A percentile compares a stretch with the other conserved stretches of the same genome.
Conservation (phyloP, 139 green algal genomes). For the Gonium pectorale region DNA sequence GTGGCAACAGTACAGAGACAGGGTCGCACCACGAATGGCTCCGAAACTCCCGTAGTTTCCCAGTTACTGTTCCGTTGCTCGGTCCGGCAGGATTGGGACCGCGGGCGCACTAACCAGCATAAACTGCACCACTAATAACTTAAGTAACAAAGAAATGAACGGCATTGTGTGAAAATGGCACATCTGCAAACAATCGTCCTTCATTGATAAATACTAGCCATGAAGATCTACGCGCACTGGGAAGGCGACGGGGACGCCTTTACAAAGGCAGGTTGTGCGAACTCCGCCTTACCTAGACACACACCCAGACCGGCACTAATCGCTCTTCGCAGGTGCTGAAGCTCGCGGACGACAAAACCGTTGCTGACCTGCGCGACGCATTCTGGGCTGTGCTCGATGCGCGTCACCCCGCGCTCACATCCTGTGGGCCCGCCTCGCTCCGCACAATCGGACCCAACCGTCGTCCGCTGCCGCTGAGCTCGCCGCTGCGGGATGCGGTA, state of each 20-base stretch:
- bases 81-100: no score
- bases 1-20: no score
- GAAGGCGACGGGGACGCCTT: background rate
- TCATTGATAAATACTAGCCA: no score
- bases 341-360: background rate
- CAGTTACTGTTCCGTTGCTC: no score
- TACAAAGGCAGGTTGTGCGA: background rate
- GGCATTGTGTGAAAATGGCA: no score
- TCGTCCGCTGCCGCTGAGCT: background rate
- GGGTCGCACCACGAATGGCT: no score
- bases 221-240: conserved; percentile 35
- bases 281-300: background rate
- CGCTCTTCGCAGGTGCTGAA: background rate
- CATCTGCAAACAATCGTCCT: no score
- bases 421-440: background rate
- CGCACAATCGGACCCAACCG: background rate
- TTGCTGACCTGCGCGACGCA: background rate
- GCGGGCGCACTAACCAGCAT: no score
- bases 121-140: no score
- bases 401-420: background rate
- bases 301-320: background rate
- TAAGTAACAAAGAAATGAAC: no score
- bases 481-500: background rate
- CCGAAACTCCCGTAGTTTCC: no score
- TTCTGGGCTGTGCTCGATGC: background rate